These are phyloP conservation scores for Podospora appendiculata DNA, from an alignment of 495 filamentous ascomycete species.

Conservation along the genomic window DNA sequence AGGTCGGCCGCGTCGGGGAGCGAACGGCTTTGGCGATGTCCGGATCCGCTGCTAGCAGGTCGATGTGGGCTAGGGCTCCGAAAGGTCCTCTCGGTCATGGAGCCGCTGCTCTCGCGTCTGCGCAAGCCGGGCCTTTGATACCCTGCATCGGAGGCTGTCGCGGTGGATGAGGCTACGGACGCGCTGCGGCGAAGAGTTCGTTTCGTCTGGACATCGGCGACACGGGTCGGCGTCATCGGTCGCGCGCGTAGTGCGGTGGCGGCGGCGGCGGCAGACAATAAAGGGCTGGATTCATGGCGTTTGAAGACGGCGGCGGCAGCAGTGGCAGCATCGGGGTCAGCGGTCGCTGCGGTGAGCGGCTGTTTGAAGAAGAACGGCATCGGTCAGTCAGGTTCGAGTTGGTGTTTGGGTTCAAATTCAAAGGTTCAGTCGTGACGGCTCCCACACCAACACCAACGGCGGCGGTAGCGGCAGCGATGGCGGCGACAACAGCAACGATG, in stretches of 20 bases:
- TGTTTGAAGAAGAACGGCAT: slow-evolving; percentile 18
- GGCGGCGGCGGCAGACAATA: slow-evolving; percentile 75
- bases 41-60: slow-evolving; percentile 35
- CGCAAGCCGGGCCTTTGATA: slow-evolving; percentile 38
- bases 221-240: slow-evolving; percentile 64
- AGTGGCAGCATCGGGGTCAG: slow-evolving; percentile 61
- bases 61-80: slow-evolving; percentile 57
- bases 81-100: slow-evolving; percentile 83
- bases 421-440: no score
- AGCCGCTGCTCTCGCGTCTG: slow-evolving; percentile 61
- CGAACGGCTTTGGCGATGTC: slow-evolving; percentile 14
- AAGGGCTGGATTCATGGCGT: slow-evolving; percentile 50
- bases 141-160: slow-evolving; percentile 29
- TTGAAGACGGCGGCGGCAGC: slow-evolving; percentile 79
- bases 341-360: slow-evolving; percentile 52
- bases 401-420: no score
- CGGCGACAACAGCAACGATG: no score
- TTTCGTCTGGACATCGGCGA: slow-evolving; percentile 80
- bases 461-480: no score
- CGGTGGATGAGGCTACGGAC: slow-evolving; percentile 61
- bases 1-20: slow-evolving; percentile 28
- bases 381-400: slow-evolving; percentile 5
- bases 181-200: slow-evolving; percentile 65
- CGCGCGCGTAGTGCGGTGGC: slow-evolving; percentile 73
- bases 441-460: no score